A percentile compares a stretch with the other conserved stretches of the same genome.
Evolutionary conservation across 345 rosid genomes (phyloP).

Genomic region (Linum usitatissimum): DNA sequence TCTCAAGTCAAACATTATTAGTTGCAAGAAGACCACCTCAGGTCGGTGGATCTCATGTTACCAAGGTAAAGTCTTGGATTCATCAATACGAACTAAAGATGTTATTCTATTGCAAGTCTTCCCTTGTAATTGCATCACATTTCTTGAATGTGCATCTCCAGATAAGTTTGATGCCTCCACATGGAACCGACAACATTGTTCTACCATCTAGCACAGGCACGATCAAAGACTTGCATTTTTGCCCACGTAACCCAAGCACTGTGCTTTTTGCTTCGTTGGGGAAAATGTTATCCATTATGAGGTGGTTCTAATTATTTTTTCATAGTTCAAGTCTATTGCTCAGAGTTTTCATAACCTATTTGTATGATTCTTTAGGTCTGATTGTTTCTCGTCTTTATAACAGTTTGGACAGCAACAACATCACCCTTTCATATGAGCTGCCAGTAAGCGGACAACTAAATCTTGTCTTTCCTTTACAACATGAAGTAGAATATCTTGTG

Average conservation of each 20-base stretch:
- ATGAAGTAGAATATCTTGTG: not conserved
- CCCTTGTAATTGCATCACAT: not conserved
- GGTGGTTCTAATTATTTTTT: conserved; percentile 25
- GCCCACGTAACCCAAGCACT: conserved; percentile 44
- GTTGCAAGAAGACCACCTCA: conserved; percentile 53
- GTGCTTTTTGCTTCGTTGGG: conserved; percentile 71
- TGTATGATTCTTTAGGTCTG: not conserved
- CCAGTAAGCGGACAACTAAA: conserved; percentile 33
- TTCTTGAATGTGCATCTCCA: conserved; percentile 16
- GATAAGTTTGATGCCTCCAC: conserved; percentile 55
- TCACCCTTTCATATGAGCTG: conserved; percentile 53
- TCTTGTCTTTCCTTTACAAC: not conserved
- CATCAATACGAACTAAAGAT: not conserved
- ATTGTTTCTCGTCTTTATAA: conserved; percentile 13
- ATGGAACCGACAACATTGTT: conserved; percentile 54
- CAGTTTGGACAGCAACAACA: conserved; percentile 69
- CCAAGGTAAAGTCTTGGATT: conserved; percentile 43
- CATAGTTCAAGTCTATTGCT: conserved; percentile 2
- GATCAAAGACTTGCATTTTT: conserved; percentile 65
- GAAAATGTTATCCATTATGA: conserved; percentile 63
- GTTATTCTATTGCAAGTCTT: not conserved
- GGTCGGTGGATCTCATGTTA: conserved; percentile 39
- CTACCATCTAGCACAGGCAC: conserved; percentile 50
- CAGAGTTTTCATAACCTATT: too few species aligned
- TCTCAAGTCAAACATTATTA: conserved; percentile 36